Evolutionary conservation across 2,329 filamentous ascomycete genomes (phyloP), one percentile per base, ranked within the genome.

Genomic region (Nannizzia gypsea): DNA sequence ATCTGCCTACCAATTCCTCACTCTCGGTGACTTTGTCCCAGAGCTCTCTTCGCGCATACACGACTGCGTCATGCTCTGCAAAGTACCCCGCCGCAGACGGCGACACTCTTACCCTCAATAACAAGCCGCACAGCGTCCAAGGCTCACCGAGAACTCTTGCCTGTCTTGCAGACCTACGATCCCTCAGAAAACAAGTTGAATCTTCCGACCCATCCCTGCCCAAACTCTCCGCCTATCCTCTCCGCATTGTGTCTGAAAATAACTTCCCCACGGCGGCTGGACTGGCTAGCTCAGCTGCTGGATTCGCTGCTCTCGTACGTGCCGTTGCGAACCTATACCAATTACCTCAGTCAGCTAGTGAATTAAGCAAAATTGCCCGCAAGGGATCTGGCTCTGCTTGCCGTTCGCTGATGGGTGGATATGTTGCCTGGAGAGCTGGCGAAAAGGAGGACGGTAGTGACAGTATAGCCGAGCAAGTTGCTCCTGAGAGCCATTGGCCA

Each of bases 181-280:
- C 84, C 58, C 84, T 93, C 52, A 88, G 93, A 63, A 80, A 84
- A 58, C 79, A 83, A 24, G 80, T 97, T 68, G 93, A 99, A 75
- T 78, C 79, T 38, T 74, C 80, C 63, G 79, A 96, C 71, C 67
- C 84, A 0, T 84, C 83, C 22, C 81, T 96, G n/a, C 90, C 92
- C 48, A 89, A 88, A 73, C 84, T 99, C 60, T 88, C 90, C 9
- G 72, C 80, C 57, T 80, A 88, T 68, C 84, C 88, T 36, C 83
- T 99, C 63, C 88, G 86, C 67, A 86, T 99, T 65, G 90, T 96
- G 60, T 93, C 89, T 60, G 88, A 93, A 78, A 99, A 99, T 82
- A 99, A 99, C 81, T 99, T 99, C 81, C 93, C 93, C 64, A 99
- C 93, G 1, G 93, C 93, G 26, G 93, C 93, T 3, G 93, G 93